A percentile compares a stretch with the other conserved stretches of the same genome.
Conservation (phyloP, 1,284 basidiomycete genomes). For the Austroboletus novae-zelandiae region DNA sequence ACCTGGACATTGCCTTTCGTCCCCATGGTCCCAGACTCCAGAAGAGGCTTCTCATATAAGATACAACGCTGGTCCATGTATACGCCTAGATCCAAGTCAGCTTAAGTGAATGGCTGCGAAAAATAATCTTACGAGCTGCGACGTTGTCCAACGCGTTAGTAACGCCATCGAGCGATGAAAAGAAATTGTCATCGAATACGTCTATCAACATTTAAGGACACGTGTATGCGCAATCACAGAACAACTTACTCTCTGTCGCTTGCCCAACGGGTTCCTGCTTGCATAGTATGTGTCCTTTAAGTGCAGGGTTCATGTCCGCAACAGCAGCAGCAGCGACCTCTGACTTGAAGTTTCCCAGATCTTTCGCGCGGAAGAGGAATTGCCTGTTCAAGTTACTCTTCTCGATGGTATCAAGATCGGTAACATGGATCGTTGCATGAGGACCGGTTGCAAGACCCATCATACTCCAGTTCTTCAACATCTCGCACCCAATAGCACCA, state of each 20-base stretch:
- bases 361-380: constrained; percentile 97
- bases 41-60: constrained; percentile 93
- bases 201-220: constrained; percentile 44
- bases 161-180: constrained; percentile 85
- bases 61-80: constrained; percentile 99
- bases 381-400: constrained; percentile 99
- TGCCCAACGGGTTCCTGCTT: constrained; percentile 95
- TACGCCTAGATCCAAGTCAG: constrained; percentile 52
- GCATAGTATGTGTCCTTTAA: constrained; percentile 84
- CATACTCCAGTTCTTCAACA: constrained; percentile 99
- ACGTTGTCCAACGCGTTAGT: constrained; percentile 99
- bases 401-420: constrained; percentile 98
- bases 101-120: not conserved
- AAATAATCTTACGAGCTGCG: constrained; percentile 69
- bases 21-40: constrained; percentile 97
- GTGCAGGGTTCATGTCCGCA: constrained; percentile 93
- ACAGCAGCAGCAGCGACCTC: constrained; percentile 94
- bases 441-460: constrained; percentile 90
- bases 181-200: constrained; percentile 90
- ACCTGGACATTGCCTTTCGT: constrained; percentile 99
- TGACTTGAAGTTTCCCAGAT: constrained; percentile 97
- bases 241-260: constrained; percentile 81
- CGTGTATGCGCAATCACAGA: not conserved
- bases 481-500: constrained; percentile 99
- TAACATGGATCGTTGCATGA: constrained; percentile 87